phyloP scores from a whole-genome alignment of 2,329 filamentous ascomycete species.

The Xylariaceae sp. region DNA sequence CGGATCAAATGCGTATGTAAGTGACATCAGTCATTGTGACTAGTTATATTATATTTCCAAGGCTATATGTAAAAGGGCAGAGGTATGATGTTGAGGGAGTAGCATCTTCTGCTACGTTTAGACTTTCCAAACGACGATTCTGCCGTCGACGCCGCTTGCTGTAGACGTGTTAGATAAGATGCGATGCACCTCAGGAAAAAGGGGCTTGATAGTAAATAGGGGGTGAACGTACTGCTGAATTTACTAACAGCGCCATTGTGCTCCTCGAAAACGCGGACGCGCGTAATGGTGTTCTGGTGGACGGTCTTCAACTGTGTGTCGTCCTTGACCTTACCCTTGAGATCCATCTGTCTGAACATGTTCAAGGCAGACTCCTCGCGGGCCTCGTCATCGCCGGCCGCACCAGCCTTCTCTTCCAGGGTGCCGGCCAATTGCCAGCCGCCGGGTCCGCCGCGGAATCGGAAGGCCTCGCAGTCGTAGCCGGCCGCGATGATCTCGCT shows the following conservation, averaged over 20 bases:
- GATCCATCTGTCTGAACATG: slow-evolving; percentile 98
- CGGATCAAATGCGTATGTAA: no score
- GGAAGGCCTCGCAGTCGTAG: slow-evolving; percentile 85
- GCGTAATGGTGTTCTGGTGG: slow-evolving; percentile 94
- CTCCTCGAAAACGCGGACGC: slow-evolving; percentile 69
- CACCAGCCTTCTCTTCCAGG: slow-evolving; percentile 64
- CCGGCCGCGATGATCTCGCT: slow-evolving; percentile 92
- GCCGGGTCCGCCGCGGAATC: slow-evolving; percentile 69
- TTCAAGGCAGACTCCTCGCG: slow-evolving; percentile 91
- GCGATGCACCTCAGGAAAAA: background rate
- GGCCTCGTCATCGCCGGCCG: slow-evolving; percentile 53
- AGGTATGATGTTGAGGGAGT: background rate
- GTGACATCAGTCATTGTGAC: no score
- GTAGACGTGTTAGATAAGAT: slow-evolving; percentile 28
- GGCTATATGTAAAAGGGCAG: slow-evolving; percentile 40
- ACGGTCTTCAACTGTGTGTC: slow-evolving; percentile 93
- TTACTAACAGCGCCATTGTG: slow-evolving; percentile 61
- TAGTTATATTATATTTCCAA: background rate
- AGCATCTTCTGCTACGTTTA: background rate
- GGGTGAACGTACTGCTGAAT: slow-evolving; percentile 71
- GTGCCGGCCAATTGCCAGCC: slow-evolving; percentile 84
- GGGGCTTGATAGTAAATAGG: no score
- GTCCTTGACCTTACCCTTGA: slow-evolving; percentile 87
- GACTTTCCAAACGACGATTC: slow-evolving; percentile 67
- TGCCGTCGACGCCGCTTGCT: slow-evolving; percentile 80